A percentile compares a stretch with the other conserved stretches of the same genome.
Conservation (phyloP, 305 asterid species). For the Fraxinus dipetala region DNA sequence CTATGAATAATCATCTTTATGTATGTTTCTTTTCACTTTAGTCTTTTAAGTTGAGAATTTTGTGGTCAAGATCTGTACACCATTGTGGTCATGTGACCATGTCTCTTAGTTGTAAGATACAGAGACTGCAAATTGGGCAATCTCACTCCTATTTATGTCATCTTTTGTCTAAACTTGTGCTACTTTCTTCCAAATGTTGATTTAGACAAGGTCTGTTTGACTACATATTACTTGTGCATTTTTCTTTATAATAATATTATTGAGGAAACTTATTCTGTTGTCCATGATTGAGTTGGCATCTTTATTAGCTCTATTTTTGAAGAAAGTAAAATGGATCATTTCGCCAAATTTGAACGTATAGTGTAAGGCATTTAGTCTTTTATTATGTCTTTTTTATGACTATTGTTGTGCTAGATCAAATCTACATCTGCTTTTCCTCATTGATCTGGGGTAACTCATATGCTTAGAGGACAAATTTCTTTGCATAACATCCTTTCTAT, state of each 20-base stretch:
- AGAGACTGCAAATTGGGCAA: neutral
- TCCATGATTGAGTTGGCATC: neutral
- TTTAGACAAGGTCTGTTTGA: neutral
- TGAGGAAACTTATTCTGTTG: neutral
- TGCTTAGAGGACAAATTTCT: neutral
- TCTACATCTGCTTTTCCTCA: neutral
- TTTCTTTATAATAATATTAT: neutral
- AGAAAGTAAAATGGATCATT: neutral
- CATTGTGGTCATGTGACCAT: neutral
- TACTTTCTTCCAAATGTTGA: neutral
- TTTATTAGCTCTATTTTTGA: neutral
- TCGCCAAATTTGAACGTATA: neutral
- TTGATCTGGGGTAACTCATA: conserved; percentile 2
- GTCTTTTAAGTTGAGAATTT: neutral
- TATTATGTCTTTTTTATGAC: neutral
- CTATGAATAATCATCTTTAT: neutral
- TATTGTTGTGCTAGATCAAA: neutral
- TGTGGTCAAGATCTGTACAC: neutral
- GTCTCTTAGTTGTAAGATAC: neutral
- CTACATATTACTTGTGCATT: neutral
- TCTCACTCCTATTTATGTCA: neutral
- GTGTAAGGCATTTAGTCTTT: neutral
- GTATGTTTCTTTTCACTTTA: neutral
- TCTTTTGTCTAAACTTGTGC: neutral
- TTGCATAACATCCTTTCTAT: neutral